These are phyloP conservation scores for Rhodotorula sp. DNA, from an alignment of 1,284 basidiomycete genomes.

Conservation along the genomic window DNA sequence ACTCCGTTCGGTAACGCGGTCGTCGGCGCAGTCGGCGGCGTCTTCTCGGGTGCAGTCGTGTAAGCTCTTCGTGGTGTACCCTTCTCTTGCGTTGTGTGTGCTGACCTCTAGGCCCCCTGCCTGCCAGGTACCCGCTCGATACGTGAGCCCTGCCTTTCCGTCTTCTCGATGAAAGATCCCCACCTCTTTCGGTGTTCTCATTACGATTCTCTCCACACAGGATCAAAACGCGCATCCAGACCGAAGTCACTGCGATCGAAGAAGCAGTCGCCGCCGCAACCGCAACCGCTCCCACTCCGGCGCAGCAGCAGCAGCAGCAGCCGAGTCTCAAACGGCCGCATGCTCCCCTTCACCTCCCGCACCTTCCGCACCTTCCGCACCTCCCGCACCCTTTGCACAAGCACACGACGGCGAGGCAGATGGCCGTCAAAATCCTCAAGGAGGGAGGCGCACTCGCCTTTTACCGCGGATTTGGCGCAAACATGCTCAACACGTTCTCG, in stretches of 20 bases:
- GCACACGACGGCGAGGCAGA: constrained; percentile 41
- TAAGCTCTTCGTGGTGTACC: constrained; percentile 54
- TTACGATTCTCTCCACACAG: constrained; percentile 52
- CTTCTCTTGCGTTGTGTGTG: background rate
- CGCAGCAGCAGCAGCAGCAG: constrained; percentile 9
- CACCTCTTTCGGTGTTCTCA: background rate
- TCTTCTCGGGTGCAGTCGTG: constrained; percentile 76
- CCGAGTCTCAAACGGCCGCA: constrained; percentile 42
- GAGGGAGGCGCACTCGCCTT: constrained; percentile 77
- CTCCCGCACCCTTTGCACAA: constrained; percentile 9
- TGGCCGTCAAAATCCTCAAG: constrained; percentile 69
- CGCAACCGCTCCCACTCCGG: too few relatives aligned
- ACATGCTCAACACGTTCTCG: constrained; percentile 97
- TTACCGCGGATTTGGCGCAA: constrained; percentile 94
- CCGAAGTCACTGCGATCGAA: constrained; percentile 48
- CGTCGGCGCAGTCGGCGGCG: constrained; percentile 90
- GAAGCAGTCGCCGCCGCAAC: constrained; percentile 45
- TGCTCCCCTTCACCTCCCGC: constrained; percentile 43
- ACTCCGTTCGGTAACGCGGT: constrained; percentile 87
- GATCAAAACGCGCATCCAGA: constrained; percentile 95
- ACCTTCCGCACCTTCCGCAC: constrained; percentile 13
- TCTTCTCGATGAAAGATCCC: background rate
- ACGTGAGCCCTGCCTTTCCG: constrained; percentile 52
- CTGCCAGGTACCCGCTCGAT: constrained; percentile 85
- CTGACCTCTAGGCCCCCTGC: background rate